Base-by-base conservation (phyloP, 768 basidiomycete species). In the Mycena capillaripes region DNA sequence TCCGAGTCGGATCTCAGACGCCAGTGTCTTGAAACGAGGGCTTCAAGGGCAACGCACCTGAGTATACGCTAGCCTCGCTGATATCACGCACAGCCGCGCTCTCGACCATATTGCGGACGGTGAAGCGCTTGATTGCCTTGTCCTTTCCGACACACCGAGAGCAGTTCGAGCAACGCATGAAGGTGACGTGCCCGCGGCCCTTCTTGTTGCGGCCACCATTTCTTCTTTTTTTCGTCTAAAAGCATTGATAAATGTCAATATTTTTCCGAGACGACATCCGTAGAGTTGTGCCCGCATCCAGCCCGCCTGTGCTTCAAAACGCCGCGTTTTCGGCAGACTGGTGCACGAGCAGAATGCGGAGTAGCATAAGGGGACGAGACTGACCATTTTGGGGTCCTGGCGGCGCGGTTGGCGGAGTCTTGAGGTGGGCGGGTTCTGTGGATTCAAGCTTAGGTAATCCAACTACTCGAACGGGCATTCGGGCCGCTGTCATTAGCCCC, bases 71-170 rank as follows among this genome's bases (percentile, higher is more conserved):
- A 48, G 97, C 97, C 79, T 99, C 98, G 81, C 93, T 95, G 82
- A 99, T 94, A 87, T 99, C 98, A 75, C 97, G 90, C 77, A 98
- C 95, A 65, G 97, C 97, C 53, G 98, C 98, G 81, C 95, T 95
- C 90, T 99, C 97, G 69, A 99, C 97, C 95, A 99, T 99, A 92
- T 99, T 99, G 85, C 97, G 92, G 81, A 99, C 97, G 44, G 97
- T 98, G 91, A 97, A 97, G 62, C 98, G 90, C 89, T 98, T 98
- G 93, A 99, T 98, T 76, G 97, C 97, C 91, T 99, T 99, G 89
- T 99, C 97, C 90, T 99, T 99, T 78, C 89, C 93, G 70, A 98
- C 97, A 83, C 95, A 97, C 78, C 98, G 95, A 81, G 96, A 96
- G 91, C 98, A 99, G 92, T 99, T 99, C 77, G 97, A 97, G 90